phyloP scores from a whole-genome alignment of 1,284 basidiomycete species.

The Leccinum pallidistipes region DNA sequence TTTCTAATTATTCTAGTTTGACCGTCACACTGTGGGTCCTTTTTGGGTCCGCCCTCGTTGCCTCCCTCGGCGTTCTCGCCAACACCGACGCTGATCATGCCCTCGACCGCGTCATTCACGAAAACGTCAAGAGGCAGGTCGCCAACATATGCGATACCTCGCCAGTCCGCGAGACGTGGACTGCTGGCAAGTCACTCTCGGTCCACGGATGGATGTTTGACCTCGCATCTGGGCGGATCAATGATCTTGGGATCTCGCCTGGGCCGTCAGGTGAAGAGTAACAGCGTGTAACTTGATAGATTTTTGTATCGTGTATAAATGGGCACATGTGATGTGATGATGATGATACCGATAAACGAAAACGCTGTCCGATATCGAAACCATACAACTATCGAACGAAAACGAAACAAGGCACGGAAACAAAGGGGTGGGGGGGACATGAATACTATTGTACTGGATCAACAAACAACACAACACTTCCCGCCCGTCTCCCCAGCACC shows the following conservation, averaged over 20 bases:
- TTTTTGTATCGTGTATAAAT: neutral
- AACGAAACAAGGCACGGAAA: neutral
- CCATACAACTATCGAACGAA: neutral
- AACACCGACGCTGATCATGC: too few species aligned
- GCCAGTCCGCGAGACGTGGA: conserved; percentile 74
- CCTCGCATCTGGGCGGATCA: conserved; percentile 65
- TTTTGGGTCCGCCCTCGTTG: too few species aligned
- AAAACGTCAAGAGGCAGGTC: too few species aligned
- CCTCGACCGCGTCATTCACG: too few species aligned
- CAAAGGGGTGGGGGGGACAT: too few species aligned
- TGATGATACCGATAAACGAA: neutral
- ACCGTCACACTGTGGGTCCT: too few species aligned
- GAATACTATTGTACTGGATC: too few species aligned
- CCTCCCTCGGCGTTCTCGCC: too few species aligned
- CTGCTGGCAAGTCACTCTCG: conserved; percentile 54
- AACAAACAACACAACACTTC: too few species aligned
- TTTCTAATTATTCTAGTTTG: too few species aligned
- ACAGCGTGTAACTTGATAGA: neutral
- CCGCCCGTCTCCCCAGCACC: too few species aligned
- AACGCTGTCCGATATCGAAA: neutral
- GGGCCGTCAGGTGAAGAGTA: conserved; percentile 2
- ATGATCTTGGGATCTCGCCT: conserved; percentile 62
- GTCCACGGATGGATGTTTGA: conserved; percentile 71
- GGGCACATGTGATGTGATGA: neutral
- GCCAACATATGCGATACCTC: conserved; percentile 65